phyloP scores from a whole-genome alignment of 1,284 basidiomycete species.

The Volvariella volvacea region DNA sequence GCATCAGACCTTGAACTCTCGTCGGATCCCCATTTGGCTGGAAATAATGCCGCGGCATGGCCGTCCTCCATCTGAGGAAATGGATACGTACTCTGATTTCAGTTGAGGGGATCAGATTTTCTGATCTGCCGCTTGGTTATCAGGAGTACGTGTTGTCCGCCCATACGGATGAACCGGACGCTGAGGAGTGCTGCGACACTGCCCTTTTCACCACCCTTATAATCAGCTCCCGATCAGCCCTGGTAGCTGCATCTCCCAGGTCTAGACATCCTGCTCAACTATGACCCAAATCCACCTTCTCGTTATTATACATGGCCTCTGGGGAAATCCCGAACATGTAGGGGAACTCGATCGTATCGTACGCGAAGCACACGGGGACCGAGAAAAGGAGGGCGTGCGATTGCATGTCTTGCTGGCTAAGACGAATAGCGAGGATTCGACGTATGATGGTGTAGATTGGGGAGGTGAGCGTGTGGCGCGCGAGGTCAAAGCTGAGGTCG shows the following conservation, averaged over 20 bases:
- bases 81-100: no score
- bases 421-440: constrained; percentile 50
- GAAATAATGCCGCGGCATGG: no score
- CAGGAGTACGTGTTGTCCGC: no score
- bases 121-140: no score
- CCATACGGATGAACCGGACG: no score
- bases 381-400: constrained; percentile 18
- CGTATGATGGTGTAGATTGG: constrained; percentile 75
- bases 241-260: background rate
- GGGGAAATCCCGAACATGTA: constrained; percentile 60
- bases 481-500: constrained; percentile 55
- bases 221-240: no score
- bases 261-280: background rate
- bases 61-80: no score
- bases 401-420: constrained; percentile 46
- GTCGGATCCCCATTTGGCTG: no score
- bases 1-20: no score
- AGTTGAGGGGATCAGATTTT: no score
- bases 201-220: no score
- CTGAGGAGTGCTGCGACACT: no score
- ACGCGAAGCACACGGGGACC: constrained; percentile 21
- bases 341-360: constrained; percentile 30
- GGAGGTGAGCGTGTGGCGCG: constrained; percentile 63
- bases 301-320: constrained; percentile 80
- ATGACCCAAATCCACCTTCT: constrained; percentile 41